phyloP scores from a whole-genome alignment of 495 filamentous ascomycete genomes.

The Rhypophila decipiens region DNA sequence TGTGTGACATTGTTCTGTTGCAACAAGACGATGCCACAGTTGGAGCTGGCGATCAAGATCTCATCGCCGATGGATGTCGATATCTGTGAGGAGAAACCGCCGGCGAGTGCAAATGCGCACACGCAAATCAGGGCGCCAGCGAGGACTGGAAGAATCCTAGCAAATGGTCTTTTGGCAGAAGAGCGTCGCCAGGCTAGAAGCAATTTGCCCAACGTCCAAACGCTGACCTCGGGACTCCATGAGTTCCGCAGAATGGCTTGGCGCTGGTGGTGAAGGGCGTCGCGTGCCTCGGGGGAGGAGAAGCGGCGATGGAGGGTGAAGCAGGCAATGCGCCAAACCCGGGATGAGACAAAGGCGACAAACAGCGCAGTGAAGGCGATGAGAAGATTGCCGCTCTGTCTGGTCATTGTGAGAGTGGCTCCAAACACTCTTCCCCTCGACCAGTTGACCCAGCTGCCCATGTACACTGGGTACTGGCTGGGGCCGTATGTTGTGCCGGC shows the following conservation, averaged over 20 bases:
- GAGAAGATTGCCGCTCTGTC: slow-evolving; percentile 13
- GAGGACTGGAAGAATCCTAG: background rate
- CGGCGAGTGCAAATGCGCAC: background rate
- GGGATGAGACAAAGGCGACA: slow-evolving; percentile 7
- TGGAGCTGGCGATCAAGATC: background rate
- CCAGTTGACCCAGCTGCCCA: slow-evolving; percentile 22
- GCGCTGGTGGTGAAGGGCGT: slow-evolving; percentile 14
- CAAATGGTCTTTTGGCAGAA: background rate
- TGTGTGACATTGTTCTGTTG: too few species aligned
- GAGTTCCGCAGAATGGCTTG: slow-evolving; percentile 18
- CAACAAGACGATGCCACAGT: slow-evolving; percentile 1
- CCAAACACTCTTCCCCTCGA: slow-evolving; percentile 15
- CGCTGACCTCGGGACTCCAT: background rate
- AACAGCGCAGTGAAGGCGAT: slow-evolving; percentile 21
- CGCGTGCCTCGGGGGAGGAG: slow-evolving; percentile 2
- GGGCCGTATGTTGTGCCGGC: too few species aligned
- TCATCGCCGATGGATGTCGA: slow-evolving; percentile 2
- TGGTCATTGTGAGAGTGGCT: slow-evolving; percentile 13
- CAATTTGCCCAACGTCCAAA: background rate
- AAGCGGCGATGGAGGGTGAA: slow-evolving; percentile 7
- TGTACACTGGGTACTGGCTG: slow-evolving; percentile 2
- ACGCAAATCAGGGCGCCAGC: background rate
- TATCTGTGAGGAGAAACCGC: slow-evolving; percentile 1
- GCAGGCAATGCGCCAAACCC: slow-evolving; percentile 14
- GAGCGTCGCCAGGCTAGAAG: slow-evolving; percentile 5